Evolutionary conservation across 2,329 filamentous ascomycete genomes (phyloP).

Genomic region (Verticillium nubilum): DNA sequence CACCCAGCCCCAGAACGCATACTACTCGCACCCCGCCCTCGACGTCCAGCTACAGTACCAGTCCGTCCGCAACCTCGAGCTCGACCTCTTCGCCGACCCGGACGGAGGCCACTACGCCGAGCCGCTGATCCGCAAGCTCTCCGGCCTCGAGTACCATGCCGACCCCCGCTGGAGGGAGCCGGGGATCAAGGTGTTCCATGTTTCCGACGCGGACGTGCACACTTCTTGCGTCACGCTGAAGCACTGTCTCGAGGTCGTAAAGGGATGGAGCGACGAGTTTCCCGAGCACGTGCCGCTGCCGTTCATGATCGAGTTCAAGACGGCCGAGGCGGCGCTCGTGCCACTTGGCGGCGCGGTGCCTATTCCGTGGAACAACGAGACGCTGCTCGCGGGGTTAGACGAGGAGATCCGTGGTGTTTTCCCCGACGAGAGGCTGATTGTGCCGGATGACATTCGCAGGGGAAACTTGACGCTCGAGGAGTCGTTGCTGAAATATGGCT

Average conservation of each 20-base stretch:
- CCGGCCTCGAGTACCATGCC: conserved; percentile 30
- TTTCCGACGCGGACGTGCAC: conserved; percentile 42
- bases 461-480: conserved; percentile 36
- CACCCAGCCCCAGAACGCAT: conserved; percentile 31
- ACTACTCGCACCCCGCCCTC: conserved; percentile 40
- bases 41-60: conserved; percentile 38
- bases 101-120: conserved; percentile 40
- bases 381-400: conserved; percentile 36
- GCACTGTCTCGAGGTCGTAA: conserved; percentile 35
- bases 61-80: conserved; percentile 38
- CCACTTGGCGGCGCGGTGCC: conserved; percentile 26
- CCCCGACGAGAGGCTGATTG: conserved; percentile 31
- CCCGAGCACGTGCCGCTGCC: conserved; percentile 38
- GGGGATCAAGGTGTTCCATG: conserved; percentile 43
- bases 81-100: conserved; percentile 43
- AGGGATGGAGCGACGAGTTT: conserved; percentile 36
- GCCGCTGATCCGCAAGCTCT: conserved; percentile 34
- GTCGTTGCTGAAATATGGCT: conserved; percentile 38
- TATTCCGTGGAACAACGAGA: conserved; percentile 35
- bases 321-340: conserved; percentile 15
- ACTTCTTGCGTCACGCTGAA: conserved; percentile 39
- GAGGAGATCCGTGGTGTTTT: conserved; percentile 40
- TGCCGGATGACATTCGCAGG: conserved; percentile 39
- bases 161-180: conserved; percentile 31
- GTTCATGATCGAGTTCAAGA: conserved; percentile 45